Evolutionary conservation across 2,329 filamentous ascomycete species (phyloP), one percentile per base, ranked within the genome.

Genomic region (Fusarium falciforme): DNA sequence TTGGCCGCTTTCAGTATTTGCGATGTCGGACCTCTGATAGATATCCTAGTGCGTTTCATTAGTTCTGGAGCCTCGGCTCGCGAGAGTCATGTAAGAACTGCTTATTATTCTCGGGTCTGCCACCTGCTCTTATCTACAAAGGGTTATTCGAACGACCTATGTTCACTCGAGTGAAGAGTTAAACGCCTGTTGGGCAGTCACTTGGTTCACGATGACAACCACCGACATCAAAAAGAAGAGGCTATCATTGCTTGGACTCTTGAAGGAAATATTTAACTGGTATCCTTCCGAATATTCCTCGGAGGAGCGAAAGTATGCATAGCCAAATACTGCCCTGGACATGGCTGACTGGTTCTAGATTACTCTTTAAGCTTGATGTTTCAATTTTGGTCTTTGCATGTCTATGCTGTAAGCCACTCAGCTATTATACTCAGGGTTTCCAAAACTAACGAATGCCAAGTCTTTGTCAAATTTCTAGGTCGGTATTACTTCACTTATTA

Each of bases 221-320:
- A 8, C 6, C 8, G 54, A 38, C 9, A 20, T 22, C 2, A 58
- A 29, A 38, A 35, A 17, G 22, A 58, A 52, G 17, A 65, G 54
- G 25, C 17, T 60, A 25, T 47, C 64, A 1, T n/a, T 64, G 16
- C 49, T 35, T 38, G 36, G 47, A 20, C 29, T 66, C n/a, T 22
- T 57, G 11, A 47, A 58, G 20, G 61, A 65, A 38, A 64, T 58
- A 1, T 64, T 68, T 14, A 68, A 64, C 27, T 62, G 44, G 57
- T 68, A 61, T 47, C 36, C 78, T 44, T 78, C 78, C 1, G 71
- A 78, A 31, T 79, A 79, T 22, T 71, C 78, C 14, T 20, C 31
- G 2, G 74, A 76, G 8, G 79, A 80, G 54, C 70, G 73, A 20
- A 78, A 72, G 49, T 68, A 49, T 9, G 42, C 4, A 6, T 20